Conservation (phyloP, 2,329 filamentous ascomycete species). For the Neospermospora avenae region DNA sequence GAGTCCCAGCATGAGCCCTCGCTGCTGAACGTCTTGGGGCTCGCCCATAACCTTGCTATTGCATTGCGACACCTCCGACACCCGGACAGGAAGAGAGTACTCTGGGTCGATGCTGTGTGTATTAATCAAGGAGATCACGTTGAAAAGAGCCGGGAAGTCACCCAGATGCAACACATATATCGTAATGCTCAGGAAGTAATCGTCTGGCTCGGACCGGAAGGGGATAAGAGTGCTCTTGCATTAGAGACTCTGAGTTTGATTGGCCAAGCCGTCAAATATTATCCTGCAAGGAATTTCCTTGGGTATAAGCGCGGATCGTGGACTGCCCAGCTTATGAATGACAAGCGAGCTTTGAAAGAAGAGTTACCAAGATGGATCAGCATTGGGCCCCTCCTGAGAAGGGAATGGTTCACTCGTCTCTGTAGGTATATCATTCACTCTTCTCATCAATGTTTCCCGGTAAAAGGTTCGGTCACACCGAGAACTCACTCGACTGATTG, state of each 20-base stretch:
- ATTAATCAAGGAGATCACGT: background rate
- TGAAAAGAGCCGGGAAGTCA: background rate
- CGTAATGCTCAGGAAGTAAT: background rate
- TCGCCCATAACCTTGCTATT: too few species aligned
- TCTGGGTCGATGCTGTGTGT: background rate
- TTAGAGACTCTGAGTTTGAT: constrained; percentile 5
- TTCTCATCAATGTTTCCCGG: background rate
- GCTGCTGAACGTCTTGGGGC: too few species aligned
- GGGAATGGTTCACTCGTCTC: constrained; percentile 14
- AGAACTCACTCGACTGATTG: background rate
- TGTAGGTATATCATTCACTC: background rate
- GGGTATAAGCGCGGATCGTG: too few species aligned
- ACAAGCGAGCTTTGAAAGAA: background rate
- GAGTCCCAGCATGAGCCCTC: too few species aligned
- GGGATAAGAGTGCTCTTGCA: constrained; percentile 12
- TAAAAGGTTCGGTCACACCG: too few species aligned
- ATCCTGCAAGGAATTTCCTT: too few species aligned
- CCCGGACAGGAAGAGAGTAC: too few species aligned
- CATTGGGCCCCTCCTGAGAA: constrained; percentile 1
- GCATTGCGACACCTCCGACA: too few species aligned
- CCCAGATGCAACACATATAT: background rate
- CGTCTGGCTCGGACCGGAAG: background rate
- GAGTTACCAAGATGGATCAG: constrained; percentile 1
- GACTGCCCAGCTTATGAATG: background rate
- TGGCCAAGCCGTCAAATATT: too few species aligned